Evolutionary conservation across 208 protist species (phyloP).

Genomic region (Crithidia thermophila): DNA sequence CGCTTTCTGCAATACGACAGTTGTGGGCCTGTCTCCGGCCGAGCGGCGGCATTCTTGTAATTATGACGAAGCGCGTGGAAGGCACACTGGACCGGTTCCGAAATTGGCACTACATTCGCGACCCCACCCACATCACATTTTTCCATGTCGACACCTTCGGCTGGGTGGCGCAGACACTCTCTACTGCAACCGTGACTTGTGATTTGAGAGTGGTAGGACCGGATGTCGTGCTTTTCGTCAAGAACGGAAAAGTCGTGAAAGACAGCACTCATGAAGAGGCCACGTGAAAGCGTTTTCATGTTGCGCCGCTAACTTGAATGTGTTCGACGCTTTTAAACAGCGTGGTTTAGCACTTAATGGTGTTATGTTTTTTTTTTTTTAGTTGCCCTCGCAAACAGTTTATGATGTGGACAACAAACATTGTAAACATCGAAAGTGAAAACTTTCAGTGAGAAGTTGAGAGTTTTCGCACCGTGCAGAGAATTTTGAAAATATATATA

Average conservation of each 20-base stretch:
- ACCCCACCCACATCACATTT: conserved; percentile 60
- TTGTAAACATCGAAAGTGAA: too few species aligned
- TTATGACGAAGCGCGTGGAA: conserved; percentile 59
- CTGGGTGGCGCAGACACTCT: conserved; percentile 30
- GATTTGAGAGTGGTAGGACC: conserved; percentile 11
- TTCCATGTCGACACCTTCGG: conserved; percentile 38
- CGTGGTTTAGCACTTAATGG: not conserved
- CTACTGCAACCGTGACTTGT: conserved; percentile 3
- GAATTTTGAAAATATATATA: too few species aligned
- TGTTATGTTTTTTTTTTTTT: conserved; percentile 1
- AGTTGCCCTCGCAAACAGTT: not conserved
- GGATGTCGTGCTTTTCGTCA: conserved; percentile 39
- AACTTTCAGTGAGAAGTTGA: too few species aligned
- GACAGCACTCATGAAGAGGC: too few species aligned
- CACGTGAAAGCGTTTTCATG: too few species aligned
- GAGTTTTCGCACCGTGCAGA: too few species aligned
- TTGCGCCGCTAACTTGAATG: too few species aligned
- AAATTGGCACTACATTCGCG: conserved; percentile 67
- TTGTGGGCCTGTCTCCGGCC: conserved; percentile 33
- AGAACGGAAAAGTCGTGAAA: not conserved
- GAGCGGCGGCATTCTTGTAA: conserved; percentile 36
- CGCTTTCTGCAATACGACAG: conserved; percentile 14
- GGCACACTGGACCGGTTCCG: conserved; percentile 44
- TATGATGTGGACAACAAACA: too few species aligned
- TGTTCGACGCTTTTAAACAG: too few species aligned